Conservation (phyloP, 192 early-diverging fungal species). For the Mortierella alpina region DNA sequence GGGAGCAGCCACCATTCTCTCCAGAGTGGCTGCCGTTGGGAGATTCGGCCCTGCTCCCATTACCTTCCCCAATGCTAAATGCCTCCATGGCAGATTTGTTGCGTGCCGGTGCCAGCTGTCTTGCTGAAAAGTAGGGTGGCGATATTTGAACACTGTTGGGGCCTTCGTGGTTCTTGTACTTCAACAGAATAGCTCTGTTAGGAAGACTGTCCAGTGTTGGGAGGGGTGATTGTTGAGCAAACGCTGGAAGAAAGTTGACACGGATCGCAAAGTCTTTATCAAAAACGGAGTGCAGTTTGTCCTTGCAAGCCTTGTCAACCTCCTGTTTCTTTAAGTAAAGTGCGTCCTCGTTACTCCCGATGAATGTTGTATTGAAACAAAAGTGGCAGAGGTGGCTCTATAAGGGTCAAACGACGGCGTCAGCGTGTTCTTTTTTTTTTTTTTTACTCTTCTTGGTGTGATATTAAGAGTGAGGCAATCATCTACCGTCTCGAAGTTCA, state of each 20-base stretch:
- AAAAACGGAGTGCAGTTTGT: constrained; percentile 45
- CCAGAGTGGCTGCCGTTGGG: constrained; percentile 1
- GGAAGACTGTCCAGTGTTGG: constrained; percentile 32
- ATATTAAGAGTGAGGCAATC: neutral
- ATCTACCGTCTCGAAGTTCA: neutral
- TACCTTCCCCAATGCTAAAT: constrained; percentile 1
- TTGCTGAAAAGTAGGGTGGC: constrained; percentile 33
- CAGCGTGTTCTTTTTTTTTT: neutral
- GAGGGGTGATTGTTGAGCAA: constrained; percentile 31
- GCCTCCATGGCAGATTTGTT: neutral
- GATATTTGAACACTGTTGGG: constrained; percentile 42
- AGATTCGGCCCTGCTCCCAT: neutral
- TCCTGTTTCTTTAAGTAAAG: constrained; percentile 44
- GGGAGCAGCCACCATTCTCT: neutral
- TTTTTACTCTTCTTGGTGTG: neutral
- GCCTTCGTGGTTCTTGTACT: constrained; percentile 44
- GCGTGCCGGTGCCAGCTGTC: constrained; percentile 10
- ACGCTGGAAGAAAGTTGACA: constrained; percentile 24
- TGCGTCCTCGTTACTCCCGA: constrained; percentile 10
- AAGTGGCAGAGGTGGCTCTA: constrained; percentile 55
- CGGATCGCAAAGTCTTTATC: constrained; percentile 41
- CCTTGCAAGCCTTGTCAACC: constrained; percentile 55
- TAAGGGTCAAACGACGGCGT: neutral
- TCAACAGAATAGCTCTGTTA: constrained; percentile 30
- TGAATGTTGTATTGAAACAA: constrained; percentile 61